Base-by-base conservation (phyloP, 495 filamentous ascomycete species). In the Neurospora sp. region DNA sequence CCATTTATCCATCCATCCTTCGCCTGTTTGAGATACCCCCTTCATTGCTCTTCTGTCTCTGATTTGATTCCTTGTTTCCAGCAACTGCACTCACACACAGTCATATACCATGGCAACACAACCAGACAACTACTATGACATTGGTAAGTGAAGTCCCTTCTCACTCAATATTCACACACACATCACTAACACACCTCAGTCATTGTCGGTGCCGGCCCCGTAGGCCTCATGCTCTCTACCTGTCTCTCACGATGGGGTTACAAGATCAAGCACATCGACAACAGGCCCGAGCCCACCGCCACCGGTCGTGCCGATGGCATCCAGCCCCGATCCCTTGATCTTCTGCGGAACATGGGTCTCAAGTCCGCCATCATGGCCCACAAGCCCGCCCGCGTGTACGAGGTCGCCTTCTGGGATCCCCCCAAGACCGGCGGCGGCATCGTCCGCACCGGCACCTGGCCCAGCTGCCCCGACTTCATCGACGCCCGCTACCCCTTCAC, bases 181-280 rank as follows among this genome's bases (percentile, higher is more conserved):
- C 38, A 27, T 35, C 40, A n/a, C 70, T 68, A 69, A 71, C 42
- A 68, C 44, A 38, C 59, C 44, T 45, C n/a, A 86, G 93, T 96
- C 77, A 94, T 97, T 76, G 85, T 97, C 72, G 94, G 94, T 73
- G 94, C 94, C 69, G 93, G 94, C 40, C 93, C 94, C n/a, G 93
- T 93, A 39, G 94, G 94, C 48, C 87, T 96, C 70, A 87, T 94
- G 77, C 87, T 97, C 16, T 94, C 92, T n/a, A 91, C 93, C 20
- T 94, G 91, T 81, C 84, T 94, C 22, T 87, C 88, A 69, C 87
- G 91, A 74, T 91, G 89, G 81, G 91, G 91, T 8, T 91, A 92
- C 78, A 87, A 85, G 70, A 87, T 90, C 41, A 87, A 89, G 73
- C 86, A 92, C 74, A 88, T 93, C 73, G 92, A 94, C 79, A 91